Conservation (phyloP, 495 filamentous ascomycete species). For the Articulospora tetracladia region DNA sequence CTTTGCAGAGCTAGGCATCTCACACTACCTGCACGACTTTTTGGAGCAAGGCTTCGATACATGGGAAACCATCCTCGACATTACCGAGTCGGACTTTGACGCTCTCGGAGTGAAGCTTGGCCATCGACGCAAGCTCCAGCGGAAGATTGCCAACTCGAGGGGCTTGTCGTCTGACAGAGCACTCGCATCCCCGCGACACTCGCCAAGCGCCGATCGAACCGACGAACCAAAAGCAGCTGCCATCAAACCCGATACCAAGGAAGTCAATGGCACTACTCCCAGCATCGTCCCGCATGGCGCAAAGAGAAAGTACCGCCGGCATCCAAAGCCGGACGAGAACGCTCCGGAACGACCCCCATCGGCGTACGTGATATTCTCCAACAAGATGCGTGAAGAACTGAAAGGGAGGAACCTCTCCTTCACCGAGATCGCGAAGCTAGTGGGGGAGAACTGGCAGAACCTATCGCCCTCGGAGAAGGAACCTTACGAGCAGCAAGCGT, state of each 20-base stretch:
- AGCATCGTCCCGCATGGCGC: constrained; percentile 26
- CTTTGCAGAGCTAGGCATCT: constrained; percentile 67
- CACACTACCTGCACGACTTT: constrained; percentile 66
- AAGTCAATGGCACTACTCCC: constrained; percentile 19
- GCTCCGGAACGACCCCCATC: constrained; percentile 74
- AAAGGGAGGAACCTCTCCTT: constrained; percentile 71
- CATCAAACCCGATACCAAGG: constrained; percentile 31
- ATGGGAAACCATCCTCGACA: constrained; percentile 76
- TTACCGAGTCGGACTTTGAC: constrained; percentile 75
- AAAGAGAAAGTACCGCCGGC: constrained; percentile 74
- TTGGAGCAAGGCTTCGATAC: constrained; percentile 74
- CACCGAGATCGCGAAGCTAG: constrained; percentile 77
- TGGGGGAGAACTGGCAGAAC: constrained; percentile 76
- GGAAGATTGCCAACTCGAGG: constrained; percentile 52
- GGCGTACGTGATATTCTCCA: constrained; percentile 81
- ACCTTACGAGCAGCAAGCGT: constrained; percentile 64
- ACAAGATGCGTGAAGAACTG: constrained; percentile 71
- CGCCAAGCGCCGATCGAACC: constrained; percentile 21
- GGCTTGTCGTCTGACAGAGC: constrained; percentile 49
- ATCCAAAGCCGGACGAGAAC: constrained; percentile 78
- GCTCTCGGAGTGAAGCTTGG: constrained; percentile 70
- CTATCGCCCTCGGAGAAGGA: constrained; percentile 61
- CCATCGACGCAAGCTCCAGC: constrained; percentile 58
- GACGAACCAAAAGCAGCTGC: constrained; percentile 24
- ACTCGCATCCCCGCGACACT: constrained; percentile 30